Percentiles rank a stretch among this genome's conserved stretches.
Conservation (phyloP, 495 filamentous ascomycete species). For the Polyplosphaeria fusca region DNA sequence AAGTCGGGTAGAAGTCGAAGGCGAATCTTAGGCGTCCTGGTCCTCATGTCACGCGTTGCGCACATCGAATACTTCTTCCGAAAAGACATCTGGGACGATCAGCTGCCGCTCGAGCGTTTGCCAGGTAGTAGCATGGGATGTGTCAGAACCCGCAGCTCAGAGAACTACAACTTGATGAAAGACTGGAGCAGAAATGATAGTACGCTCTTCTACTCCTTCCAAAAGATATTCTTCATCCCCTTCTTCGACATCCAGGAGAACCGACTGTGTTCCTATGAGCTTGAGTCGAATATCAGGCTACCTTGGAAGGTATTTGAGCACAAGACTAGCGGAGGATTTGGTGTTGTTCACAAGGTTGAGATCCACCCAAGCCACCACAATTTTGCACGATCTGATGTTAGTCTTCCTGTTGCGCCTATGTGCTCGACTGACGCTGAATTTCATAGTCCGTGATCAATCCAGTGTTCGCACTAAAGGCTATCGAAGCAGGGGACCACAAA, state of each 20-base stretch:
- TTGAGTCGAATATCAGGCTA: background rate
- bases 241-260: background rate
- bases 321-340: background rate
- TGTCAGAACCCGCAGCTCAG: background rate
- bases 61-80: background rate
- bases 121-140: background rate
- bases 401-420: background rate
- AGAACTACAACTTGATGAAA: background rate
- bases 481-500: background rate
- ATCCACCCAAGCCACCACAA: background rate
- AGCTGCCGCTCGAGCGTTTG: background rate
- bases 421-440: too few relatives aligned
- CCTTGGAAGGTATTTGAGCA: background rate
- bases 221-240: background rate
- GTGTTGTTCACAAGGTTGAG: background rate
- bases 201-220: background rate
- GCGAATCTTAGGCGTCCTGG: background rate
- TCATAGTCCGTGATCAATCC: too few relatives aligned
- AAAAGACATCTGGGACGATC: background rate
- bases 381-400: background rate
- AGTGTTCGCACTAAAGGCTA: background rate
- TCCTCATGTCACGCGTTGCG: background rate
- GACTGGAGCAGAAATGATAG: background rate
- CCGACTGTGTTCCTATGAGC: background rate
- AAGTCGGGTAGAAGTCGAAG: background rate